Evolutionary conservation across 805 yeast genomes (phyloP).

Genomic region (Metschnikowia henanensis): DNA sequence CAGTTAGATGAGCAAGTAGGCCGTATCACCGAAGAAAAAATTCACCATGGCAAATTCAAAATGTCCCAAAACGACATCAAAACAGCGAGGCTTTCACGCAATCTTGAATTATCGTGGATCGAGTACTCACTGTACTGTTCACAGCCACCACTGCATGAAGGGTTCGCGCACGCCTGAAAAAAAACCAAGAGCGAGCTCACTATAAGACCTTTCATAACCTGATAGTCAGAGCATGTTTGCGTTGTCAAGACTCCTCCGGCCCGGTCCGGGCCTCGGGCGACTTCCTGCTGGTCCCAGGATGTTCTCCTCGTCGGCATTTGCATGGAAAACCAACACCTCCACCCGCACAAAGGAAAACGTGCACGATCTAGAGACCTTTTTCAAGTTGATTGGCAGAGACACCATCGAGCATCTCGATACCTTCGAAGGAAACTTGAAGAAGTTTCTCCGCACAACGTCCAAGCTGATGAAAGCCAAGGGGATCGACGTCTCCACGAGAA

Average conservation of each 20-base stretch:
- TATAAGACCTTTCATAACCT: not conserved
- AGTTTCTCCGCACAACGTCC: constrained; percentile 58
- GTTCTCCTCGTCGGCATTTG: constrained; percentile 14
- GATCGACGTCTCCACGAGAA: constrained; percentile 67
- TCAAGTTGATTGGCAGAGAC: constrained; percentile 77
- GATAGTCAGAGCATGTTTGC: constrained; percentile 11
- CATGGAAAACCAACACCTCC: constrained; percentile 49
- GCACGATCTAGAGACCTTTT: constrained; percentile 68
- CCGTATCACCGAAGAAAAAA: too few relatives aligned
- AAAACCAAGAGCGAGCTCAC: constrained; percentile 2
- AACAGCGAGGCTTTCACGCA: too few relatives aligned
- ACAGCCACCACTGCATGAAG: not conserved
- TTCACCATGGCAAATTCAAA: too few relatives aligned
- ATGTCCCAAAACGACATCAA: too few relatives aligned
- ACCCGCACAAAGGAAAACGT: constrained; percentile 46
- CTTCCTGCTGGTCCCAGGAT: constrained; percentile 8
- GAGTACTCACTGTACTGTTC: too few relatives aligned
- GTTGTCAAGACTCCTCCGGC: constrained; percentile 13
- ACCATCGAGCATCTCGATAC: constrained; percentile 63
- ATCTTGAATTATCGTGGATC: too few relatives aligned
- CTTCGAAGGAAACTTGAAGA: constrained; percentile 59
- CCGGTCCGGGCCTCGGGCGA: constrained; percentile 6
- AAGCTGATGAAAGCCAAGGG: constrained; percentile 70
- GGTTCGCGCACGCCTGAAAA: constrained; percentile 17
- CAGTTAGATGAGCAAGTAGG: too few relatives aligned